Evolutionary conservation across 2,329 filamentous ascomycete species (phyloP).

Genomic region (Grosmannia serpens): DNA sequence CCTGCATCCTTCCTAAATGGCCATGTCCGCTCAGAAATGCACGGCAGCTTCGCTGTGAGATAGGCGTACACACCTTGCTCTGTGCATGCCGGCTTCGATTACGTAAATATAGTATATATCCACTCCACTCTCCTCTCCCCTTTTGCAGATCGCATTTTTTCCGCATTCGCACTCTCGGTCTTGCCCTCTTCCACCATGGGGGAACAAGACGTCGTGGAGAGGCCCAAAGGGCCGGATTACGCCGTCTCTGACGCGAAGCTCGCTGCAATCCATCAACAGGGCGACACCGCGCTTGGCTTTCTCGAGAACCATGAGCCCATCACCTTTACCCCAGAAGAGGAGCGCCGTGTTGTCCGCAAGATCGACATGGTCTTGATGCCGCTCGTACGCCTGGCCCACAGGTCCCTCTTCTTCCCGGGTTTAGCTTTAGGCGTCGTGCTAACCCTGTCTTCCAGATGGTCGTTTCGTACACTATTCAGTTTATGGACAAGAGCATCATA

Average conservation of each 20-base stretch:
- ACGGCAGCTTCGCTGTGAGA: neutral
- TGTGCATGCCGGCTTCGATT: neutral
- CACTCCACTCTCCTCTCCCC: neutral
- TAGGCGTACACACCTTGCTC: neutral
- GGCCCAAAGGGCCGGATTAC: neutral
- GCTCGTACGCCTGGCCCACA: neutral
- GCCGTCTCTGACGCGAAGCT: neutral
- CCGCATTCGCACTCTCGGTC: neutral
- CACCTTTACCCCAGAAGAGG: neutral
- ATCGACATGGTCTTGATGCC: conserved; percentile 1
- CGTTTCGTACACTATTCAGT: conserved; percentile 20
- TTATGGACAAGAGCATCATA: conserved; percentile 19
- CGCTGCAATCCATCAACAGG: neutral
- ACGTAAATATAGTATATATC: neutral
- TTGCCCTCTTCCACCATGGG: neutral
- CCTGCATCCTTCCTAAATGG: neutral
- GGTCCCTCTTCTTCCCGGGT: neutral
- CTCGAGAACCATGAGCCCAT: conserved; percentile 9
- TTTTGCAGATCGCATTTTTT: neutral
- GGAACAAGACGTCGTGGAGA: neutral
- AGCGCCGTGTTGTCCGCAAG: neutral
- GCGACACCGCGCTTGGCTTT: conserved; percentile 15
- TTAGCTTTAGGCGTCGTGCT: neutral
- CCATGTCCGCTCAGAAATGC: neutral
- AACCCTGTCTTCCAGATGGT: neutral